Percentiles rank a stretch among this genome's conserved stretches.
Evolutionary conservation across 1,284 basidiomycete species (phyloP).

Genomic region (Apiotrichum laibachii): DNA sequence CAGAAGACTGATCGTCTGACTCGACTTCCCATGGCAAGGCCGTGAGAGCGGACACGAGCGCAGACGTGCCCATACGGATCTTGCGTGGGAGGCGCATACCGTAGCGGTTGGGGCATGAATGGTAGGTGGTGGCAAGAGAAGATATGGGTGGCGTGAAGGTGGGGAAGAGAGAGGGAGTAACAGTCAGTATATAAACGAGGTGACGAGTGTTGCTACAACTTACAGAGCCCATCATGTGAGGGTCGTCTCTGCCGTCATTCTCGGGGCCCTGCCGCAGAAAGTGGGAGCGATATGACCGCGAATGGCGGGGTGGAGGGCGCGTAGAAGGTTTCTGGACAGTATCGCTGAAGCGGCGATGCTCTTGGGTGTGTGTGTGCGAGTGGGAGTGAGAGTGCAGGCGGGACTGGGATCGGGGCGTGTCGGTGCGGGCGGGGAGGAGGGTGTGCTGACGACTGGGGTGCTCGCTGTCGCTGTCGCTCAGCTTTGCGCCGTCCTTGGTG

Average conservation of each 20-base stretch:
- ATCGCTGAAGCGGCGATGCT: no score
- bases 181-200: no score
- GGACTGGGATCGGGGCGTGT: no score
- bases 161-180: no score
- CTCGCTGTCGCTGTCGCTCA: neutral
- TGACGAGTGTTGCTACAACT: constrained; percentile 7
- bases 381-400: no score
- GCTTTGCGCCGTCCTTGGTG: neutral
- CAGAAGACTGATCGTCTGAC: constrained; percentile 9
- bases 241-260: neutral
- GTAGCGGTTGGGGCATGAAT: neutral
- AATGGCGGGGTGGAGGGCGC: no score
- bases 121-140: neutral
- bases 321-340: no score
- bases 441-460: neutral
- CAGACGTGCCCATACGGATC: constrained; percentile 47
- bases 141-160: neutral
- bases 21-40: constrained; percentile 44
- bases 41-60: constrained; percentile 46
- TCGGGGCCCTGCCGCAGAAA: no score
- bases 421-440: no score
- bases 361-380: no score
- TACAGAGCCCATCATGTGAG: constrained; percentile 35
- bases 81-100: constrained; percentile 11
- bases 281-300: no score